Base-by-base conservation (phyloP, 2,329 filamentous ascomycete genomes). In the Colletotrichum sp. region DNA sequence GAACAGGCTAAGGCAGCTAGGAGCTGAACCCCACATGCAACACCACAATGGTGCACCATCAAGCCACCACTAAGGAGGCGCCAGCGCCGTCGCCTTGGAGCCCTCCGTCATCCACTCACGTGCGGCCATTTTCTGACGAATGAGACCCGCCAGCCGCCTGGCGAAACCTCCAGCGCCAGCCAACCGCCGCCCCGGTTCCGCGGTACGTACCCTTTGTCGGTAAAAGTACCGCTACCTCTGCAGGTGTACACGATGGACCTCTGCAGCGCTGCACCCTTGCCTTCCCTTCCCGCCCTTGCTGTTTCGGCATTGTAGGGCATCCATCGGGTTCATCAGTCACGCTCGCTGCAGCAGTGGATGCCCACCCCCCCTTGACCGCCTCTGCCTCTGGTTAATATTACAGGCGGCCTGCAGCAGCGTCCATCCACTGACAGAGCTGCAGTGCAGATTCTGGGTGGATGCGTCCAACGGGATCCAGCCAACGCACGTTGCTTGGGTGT, bases 401-500 rank as follows among this genome's bases (percentile, higher is more conserved):
- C 67, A 76, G 72, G 75, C 62, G 68, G 68, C 43, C 55, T 61
- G 72, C 72, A 75, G 59, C 64, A 65, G 16, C 28, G 4, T 62
- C 34, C 55, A 69, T 62, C 67, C 67, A 59, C 52, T 69, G 63
- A 32, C 24, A 28, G 10, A 48, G 38, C 62, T 28, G 38, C 62
- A 7, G n/a, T 32, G 38, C 62, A 48, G 62, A 48, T 30, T 65
- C 36, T 48, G 36, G 48, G 38, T 65, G 62, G 62, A 34, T 24
- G 48, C 14, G 21, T 21, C 34, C 24, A 16, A 38, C 26, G 62
- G 71, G 66, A 68, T 68, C 62, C 63, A 56, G 69, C 73, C 73
- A 75, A 69, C 73, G 73, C 73, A 75, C 73, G 73, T 73, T 75
- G 73, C 62, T 73, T 64, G 58, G 66, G 66, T 70, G 32, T n/a